Conservation (phyloP, 2,329 filamentous ascomycete genomes). For the Diplodia intermedia region DNA sequence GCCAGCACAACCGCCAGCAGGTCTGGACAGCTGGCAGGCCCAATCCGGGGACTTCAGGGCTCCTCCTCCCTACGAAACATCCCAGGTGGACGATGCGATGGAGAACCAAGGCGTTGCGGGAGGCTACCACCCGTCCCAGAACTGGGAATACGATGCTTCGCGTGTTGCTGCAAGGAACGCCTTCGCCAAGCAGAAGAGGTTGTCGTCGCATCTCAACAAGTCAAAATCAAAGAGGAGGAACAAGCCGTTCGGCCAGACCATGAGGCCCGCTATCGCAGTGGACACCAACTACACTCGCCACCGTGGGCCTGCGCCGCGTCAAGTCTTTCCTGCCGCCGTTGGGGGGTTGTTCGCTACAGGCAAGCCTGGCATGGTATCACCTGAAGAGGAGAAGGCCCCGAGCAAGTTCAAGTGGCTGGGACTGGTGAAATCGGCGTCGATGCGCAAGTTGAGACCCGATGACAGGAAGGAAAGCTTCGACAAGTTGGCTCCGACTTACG, state of each 20-base stretch:
- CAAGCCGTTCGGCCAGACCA: constrained; percentile 62
- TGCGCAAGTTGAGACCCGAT: constrained; percentile 17
- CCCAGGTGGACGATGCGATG: background rate
- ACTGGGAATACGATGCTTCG: constrained; percentile 40
- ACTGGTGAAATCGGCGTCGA: constrained; percentile 11
- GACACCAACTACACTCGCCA: constrained; percentile 71
- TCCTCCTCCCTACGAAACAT: constrained; percentile 29
- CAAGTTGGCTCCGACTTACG: constrained; percentile 19
- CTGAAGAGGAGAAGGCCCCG: constrained; percentile 14
- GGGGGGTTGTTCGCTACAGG: constrained; percentile 3
- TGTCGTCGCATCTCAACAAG: constrained; percentile 45
- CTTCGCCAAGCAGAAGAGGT: constrained; percentile 44
- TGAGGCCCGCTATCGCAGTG: constrained; percentile 68
- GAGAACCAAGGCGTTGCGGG: constrained; percentile 5
- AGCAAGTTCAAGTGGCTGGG: constrained; percentile 30
- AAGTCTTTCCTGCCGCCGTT: constrained; percentile 46
- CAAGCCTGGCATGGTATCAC: background rate
- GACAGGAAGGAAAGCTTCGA: constrained; percentile 17
- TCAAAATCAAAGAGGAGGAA: constrained; percentile 67
- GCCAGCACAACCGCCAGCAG: constrained; percentile 26
- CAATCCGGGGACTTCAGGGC: constrained; percentile 16
- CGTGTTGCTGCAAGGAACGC: constrained; percentile 41
- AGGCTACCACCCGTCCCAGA: constrained; percentile 18
- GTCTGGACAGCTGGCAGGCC: constrained; percentile 20
- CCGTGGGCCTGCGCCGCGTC: constrained; percentile 53